These are phyloP conservation scores for Aspergillus sp. DNA, from an alignment of 2,329 filamentous ascomycete species.

Conservation along the genomic window DNA sequence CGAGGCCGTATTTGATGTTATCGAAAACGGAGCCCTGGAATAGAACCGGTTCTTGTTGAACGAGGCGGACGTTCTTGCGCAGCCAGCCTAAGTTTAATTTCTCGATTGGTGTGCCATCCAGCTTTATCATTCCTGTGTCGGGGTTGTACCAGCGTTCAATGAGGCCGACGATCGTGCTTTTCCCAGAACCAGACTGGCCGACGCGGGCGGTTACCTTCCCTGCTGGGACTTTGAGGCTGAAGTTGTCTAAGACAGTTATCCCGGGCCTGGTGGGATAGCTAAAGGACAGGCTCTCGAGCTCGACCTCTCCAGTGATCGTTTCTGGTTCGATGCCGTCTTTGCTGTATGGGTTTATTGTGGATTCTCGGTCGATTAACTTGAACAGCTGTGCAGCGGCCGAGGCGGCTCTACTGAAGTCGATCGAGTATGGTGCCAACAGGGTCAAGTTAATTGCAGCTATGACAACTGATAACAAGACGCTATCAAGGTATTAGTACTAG, in stretches of 20 bases:
- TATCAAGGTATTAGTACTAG: constrained; percentile 14
- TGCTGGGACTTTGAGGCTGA: constrained; percentile 76
- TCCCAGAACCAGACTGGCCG: constrained; percentile 90
- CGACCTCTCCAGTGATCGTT: constrained; percentile 71
- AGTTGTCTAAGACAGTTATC: constrained; percentile 81
- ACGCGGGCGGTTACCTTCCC: constrained; percentile 93
- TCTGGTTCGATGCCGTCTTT: constrained; percentile 70
- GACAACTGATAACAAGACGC: constrained; percentile 82
- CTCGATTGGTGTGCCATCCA: constrained; percentile 81
- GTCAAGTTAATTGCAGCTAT: constrained; percentile 90
- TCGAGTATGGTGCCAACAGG: constrained; percentile 79
- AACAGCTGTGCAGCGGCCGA: constrained; percentile 90
- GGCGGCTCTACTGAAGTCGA: constrained; percentile 80
- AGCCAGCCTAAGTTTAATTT: constrained; percentile 86
- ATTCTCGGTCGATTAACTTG: constrained; percentile 84
- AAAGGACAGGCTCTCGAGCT: constrained; percentile 79
- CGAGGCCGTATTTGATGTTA: constrained; percentile 87
- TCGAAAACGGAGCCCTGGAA: constrained; percentile 86
- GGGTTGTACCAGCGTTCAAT: constrained; percentile 94
- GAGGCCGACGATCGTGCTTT: constrained; percentile 89
- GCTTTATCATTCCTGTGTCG: constrained; percentile 72
- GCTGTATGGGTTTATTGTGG: constrained; percentile 76
- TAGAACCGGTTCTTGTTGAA: constrained; percentile 88
- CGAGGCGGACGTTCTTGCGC: constrained; percentile 85
- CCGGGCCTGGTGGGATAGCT: constrained; percentile 93